Percentiles rank a stretch among this genome's conserved stretches.
phyloP scores from a whole-genome alignment of 306 rosid genomes.

The Begonia loranthoides region DNA sequence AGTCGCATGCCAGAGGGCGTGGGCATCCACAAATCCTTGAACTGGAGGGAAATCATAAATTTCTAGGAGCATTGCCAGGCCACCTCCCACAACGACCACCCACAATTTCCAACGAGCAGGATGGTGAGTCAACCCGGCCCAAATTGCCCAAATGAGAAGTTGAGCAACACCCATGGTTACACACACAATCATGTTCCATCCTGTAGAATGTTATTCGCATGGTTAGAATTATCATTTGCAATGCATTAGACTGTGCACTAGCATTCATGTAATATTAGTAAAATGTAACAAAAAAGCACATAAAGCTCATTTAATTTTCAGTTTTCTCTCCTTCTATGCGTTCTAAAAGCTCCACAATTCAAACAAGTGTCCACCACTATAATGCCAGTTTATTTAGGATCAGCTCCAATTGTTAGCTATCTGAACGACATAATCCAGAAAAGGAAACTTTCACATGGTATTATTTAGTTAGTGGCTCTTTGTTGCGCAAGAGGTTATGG shows the following conservation, averaged over 20 bases:
- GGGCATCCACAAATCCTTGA: slow-evolving; percentile 50
- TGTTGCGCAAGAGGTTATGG: no score
- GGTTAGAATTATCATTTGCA: neutral
- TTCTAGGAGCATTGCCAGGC: slow-evolving; percentile 46
- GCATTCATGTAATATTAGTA: no score
- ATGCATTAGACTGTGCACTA: neutral
- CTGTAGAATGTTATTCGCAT: slow-evolving; percentile 16
- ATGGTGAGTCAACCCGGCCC: slow-evolving; percentile 38
- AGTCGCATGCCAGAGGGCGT: slow-evolving; percentile 62
- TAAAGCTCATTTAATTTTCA: no score
- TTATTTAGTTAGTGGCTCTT: no score
- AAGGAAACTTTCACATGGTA: no score
- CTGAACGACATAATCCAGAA: no score
- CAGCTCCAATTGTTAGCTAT: no score
- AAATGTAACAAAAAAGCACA: no score
- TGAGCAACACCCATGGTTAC: slow-evolving; percentile 46
- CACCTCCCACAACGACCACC: slow-evolving; percentile 42
- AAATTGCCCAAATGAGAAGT: slow-evolving; percentile 51
- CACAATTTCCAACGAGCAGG: slow-evolving; percentile 60
- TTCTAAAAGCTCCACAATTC: no score
- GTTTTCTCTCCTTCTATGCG: no score
- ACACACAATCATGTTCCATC: slow-evolving; percentile 78
- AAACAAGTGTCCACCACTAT: no score
- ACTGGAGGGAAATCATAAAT: slow-evolving; percentile 61
- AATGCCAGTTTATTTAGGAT: no score